Percentiles rank a stretch among this genome's conserved stretches.
phyloP scores from a whole-genome alignment of 2,329 filamentous ascomycete species.

The Pseudonectria buxi region DNA sequence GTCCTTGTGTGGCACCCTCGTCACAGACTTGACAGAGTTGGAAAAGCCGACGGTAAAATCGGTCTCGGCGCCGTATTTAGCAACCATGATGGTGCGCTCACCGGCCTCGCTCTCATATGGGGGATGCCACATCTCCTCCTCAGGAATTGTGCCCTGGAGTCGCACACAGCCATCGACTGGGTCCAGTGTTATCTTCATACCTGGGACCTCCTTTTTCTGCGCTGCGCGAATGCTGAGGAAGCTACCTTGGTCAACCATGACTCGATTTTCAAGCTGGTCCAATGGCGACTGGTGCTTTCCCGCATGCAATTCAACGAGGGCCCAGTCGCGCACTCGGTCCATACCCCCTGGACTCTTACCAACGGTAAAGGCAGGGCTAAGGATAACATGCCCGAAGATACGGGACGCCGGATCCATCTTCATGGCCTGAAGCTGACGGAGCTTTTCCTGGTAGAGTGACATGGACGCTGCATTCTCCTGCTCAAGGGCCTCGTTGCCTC shows the following conservation, averaged over 20 bases:
- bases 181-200: too few relatives aligned
- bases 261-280: not conserved
- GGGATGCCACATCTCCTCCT: too few relatives aligned
- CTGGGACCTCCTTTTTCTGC: too few relatives aligned
- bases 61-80: not conserved
- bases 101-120: not conserved
- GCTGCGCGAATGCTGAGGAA: too few relatives aligned
- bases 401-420: not conserved
- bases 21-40: slow-evolving; percentile 1
- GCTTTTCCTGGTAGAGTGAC: not conserved
- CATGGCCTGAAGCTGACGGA: not conserved
- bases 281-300: not conserved
- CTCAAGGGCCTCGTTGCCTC: not conserved
- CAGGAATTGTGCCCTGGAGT: too few relatives aligned
- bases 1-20: not conserved
- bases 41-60: not conserved
- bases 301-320: slow-evolving; percentile 6
- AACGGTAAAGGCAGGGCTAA: not conserved
- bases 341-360: not conserved
- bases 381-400: slow-evolving; percentile 3
- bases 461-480: not conserved
- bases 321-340: slow-evolving; percentile 7
- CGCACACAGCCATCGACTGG: too few relatives aligned
- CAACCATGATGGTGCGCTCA: not conserved
- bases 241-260: too few relatives aligned